phyloP scores from a whole-genome alignment of 805 yeast genomes.

The Wickerhamomyces rabaulensis region DNA sequence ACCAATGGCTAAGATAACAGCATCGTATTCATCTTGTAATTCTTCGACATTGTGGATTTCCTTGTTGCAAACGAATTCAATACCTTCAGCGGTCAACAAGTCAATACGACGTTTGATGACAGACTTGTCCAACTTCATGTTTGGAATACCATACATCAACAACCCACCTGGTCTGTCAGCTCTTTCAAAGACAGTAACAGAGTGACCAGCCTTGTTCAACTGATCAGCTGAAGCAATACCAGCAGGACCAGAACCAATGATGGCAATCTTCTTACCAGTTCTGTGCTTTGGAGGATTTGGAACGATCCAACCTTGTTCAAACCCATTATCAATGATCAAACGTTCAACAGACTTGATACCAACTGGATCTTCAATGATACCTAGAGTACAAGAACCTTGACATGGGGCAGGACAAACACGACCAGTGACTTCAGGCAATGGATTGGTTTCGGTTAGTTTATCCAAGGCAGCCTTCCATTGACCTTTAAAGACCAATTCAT shows the following conservation, averaged over 20 bases:
- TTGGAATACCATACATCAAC: conserved; percentile 98
- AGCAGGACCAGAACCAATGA: conserved; percentile 96
- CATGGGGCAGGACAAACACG: conserved; percentile 99
- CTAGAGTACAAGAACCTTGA: conserved; percentile 93
- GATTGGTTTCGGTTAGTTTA: conserved; percentile 89
- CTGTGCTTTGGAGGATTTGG: conserved; percentile 75
- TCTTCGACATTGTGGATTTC: conserved; percentile 81
- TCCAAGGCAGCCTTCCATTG: conserved; percentile 93
- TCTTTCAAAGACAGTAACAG: conserved; percentile 88
- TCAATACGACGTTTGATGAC: conserved; percentile 92
- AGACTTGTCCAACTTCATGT: conserved; percentile 93
- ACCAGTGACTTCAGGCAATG: conserved; percentile 92
- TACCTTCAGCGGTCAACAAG: conserved; percentile 84
- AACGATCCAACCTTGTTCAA: conserved; percentile 93
- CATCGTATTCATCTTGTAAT: conserved; percentile 62
- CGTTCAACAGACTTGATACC: conserved; percentile 95
- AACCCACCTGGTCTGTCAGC: conserved; percentile 95
- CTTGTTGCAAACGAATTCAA: conserved; percentile 68
- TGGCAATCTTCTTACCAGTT: conserved; percentile 80
- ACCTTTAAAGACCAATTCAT: conserved; percentile 90
- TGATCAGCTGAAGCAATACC: conserved; percentile 98
- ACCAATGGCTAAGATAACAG: conserved; percentile 89
- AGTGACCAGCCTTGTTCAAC: conserved; percentile 92
- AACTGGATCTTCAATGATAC: conserved; percentile 91
- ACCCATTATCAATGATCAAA: conserved; percentile 94